Conservation (phyloP, 495 filamentous ascomycete species). For the Cryomyces antarcticus region DNA sequence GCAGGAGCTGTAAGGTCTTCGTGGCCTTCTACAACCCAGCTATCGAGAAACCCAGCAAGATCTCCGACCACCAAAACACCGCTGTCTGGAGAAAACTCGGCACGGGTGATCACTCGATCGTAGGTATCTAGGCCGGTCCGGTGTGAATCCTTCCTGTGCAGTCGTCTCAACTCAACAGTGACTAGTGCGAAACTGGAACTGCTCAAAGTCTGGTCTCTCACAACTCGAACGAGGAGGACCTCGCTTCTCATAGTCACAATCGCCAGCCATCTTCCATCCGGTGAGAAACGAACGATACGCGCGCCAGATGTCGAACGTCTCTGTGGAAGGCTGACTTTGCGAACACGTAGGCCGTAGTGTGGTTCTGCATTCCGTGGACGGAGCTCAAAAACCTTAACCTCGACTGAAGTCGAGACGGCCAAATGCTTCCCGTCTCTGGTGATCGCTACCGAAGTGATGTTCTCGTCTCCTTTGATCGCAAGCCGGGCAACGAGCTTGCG, state of each 20-base stretch:
- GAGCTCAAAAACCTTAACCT: slow-evolving; percentile 63
- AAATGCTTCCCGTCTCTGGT: slow-evolving; percentile 55
- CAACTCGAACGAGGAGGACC: slow-evolving; percentile 26
- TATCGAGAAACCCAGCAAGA: slow-evolving; percentile 69
- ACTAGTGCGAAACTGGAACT: slow-evolving; percentile 26
- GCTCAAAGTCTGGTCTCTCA: slow-evolving; percentile 16
- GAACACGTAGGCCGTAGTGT: slow-evolving; percentile 32
- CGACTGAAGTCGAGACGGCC: slow-evolving; percentile 51
- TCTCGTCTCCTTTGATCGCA: slow-evolving; percentile 61
- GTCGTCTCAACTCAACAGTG: slow-evolving; percentile 33
- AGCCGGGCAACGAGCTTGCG: slow-evolving; percentile 49
- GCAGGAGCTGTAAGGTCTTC: slow-evolving; percentile 21
- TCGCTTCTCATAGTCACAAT: slow-evolving; percentile 30
- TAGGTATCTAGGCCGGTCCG: slow-evolving; percentile 35
- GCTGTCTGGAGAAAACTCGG: slow-evolving; percentile 65
- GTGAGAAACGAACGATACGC: slow-evolving; percentile 33
- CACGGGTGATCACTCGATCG: slow-evolving; percentile 50
- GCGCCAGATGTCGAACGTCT: slow-evolving; percentile 32
- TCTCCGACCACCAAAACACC: slow-evolving; percentile 59
- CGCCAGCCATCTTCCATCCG: slow-evolving; percentile 34
- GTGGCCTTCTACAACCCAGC: slow-evolving; percentile 48
- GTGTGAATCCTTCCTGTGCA: slow-evolving; percentile 26
- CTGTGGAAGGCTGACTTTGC: slow-evolving; percentile 41
- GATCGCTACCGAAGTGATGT: slow-evolving; percentile 63
- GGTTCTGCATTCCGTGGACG: slow-evolving; percentile 24